phyloP scores from a whole-genome alignment of 805 yeast species.

The Cyberlindnera xylosilytica region DNA sequence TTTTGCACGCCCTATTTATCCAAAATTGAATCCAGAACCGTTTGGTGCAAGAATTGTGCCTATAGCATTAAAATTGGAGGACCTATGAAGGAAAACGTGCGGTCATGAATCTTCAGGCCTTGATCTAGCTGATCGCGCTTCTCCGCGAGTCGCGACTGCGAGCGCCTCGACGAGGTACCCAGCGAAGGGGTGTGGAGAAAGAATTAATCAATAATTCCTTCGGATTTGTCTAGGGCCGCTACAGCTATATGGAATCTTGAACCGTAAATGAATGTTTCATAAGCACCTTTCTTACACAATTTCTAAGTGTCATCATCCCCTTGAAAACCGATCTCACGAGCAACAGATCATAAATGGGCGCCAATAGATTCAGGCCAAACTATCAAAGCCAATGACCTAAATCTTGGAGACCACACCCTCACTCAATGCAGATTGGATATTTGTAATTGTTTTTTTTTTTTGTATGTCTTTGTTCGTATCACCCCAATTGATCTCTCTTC shows the following conservation, averaged over 20 bases:
- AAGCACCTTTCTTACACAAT: slow-evolving; percentile 1
- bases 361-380: neutral
- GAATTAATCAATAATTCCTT: too few relatives aligned
- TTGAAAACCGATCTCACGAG: neutral
- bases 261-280: slow-evolving; percentile 3
- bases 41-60: too few relatives aligned
- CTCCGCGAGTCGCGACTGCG: too few relatives aligned
- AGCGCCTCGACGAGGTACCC: too few relatives aligned
- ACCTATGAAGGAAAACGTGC: too few relatives aligned
- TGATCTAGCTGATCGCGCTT: too few relatives aligned
- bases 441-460: neutral
- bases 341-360: neutral
- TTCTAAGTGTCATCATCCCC: slow-evolving; percentile 1
- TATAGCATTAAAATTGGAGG: too few relatives aligned
- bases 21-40: neutral
- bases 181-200: too few relatives aligned
- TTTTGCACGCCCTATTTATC: neutral
- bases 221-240: too few relatives aligned
- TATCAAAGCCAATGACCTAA: slow-evolving; percentile 2
- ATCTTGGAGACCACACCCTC: neutral
- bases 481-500: neutral
- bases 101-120: too few relatives aligned
- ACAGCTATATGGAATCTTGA: neutral
- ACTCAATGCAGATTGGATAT: neutral
- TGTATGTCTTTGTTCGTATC: neutral